Evolutionary conservation across 1,284 basidiomycete species (phyloP).

Genomic region (Lentinula novae-zelandiae): DNA sequence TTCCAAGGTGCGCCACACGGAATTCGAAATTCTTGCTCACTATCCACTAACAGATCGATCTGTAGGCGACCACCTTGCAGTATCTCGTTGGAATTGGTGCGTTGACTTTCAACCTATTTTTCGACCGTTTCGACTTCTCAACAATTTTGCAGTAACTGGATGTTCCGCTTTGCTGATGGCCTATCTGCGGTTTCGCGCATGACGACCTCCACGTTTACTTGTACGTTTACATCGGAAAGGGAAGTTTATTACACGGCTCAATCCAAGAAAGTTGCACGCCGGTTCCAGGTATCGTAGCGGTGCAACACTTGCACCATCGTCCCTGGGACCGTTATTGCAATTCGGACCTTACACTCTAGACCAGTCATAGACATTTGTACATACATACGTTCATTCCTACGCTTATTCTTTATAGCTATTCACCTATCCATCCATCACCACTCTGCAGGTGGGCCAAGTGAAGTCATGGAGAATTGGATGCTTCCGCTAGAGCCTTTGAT

Average conservation of each 20-base stretch:
- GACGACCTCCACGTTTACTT: constrained; percentile 14
- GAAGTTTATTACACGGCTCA: too few relatives aligned
- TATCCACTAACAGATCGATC: not conserved
- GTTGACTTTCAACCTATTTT: constrained; percentile 24
- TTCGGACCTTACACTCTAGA: too few relatives aligned
- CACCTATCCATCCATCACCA: constrained; percentile 3
- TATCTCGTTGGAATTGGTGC: constrained; percentile 81
- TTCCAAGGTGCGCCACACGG: constrained; percentile 59
- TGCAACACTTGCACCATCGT: too few relatives aligned
- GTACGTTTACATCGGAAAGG: too few relatives aligned
- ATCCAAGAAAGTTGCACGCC: too few relatives aligned
- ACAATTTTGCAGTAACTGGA: constrained; percentile 61
- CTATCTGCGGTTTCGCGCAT: constrained; percentile 67
- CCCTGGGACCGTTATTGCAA: too few relatives aligned
- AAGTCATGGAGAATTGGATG: constrained; percentile 55
- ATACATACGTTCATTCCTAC: not conserved
- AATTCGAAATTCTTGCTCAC: constrained; percentile 14
- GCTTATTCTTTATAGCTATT: not conserved
- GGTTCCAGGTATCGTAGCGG: too few relatives aligned
- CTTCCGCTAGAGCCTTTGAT: constrained; percentile 47
- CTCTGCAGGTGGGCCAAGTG: constrained; percentile 28
- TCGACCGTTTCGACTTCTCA: constrained; percentile 14
- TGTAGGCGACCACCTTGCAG: constrained; percentile 76
- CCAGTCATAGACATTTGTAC: not conserved
- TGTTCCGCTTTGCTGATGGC: constrained; percentile 86